Base-by-base conservation (phyloP, 1,284 basidiomycete genomes). In the Marasmius sp. region DNA sequence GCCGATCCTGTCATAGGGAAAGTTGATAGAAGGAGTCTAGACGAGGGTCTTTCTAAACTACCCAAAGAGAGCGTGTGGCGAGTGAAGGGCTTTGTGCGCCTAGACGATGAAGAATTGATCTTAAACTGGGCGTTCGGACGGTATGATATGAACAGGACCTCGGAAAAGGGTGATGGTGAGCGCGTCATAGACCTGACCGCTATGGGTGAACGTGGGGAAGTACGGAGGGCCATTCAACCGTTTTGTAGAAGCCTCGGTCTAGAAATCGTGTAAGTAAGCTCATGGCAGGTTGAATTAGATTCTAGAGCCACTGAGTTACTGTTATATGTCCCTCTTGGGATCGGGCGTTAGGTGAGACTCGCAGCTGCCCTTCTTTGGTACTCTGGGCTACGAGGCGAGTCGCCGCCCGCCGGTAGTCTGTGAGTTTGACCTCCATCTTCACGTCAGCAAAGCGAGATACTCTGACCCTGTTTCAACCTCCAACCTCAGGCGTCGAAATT, bases 91-190 rank as follows among this genome's bases (percentile, higher is more conserved):
- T 93, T 94, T 68, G 81, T 94, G 33, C 81, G 81, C 39, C 71
- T 92, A n/a, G 69, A 70, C 11, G 73, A 72, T 18, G 73, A 69
- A 7, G 60, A 79, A 49, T 73, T 83, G 67, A 92, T 95, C 64
- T 72, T 96, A 64, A 97, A 97, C 72, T 97, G 92, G 91, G 94
- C 94, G 6, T 97, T 96, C 75, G 92, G 92, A 18, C 83, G 93
- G 55, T 87, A 85, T 71, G 92, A 94, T 39, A 77, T 95, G 52
- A 88, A 81, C 4, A 71, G 71, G 6, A 70, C 79, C 9, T 67
- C 64, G 7, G 66, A 72, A 16, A 74, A 78, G n/a, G 74, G 74
- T 47, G 66, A 71, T 18, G 73, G 73, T 34, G 69, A 69, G 65
- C 73, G 64, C 67, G 79, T 60, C 68, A 69, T 93, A 38, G 80